Conservation (phyloP, 1,284 basidiomycete genomes). For the Heterobasidion parviporum region DNA sequence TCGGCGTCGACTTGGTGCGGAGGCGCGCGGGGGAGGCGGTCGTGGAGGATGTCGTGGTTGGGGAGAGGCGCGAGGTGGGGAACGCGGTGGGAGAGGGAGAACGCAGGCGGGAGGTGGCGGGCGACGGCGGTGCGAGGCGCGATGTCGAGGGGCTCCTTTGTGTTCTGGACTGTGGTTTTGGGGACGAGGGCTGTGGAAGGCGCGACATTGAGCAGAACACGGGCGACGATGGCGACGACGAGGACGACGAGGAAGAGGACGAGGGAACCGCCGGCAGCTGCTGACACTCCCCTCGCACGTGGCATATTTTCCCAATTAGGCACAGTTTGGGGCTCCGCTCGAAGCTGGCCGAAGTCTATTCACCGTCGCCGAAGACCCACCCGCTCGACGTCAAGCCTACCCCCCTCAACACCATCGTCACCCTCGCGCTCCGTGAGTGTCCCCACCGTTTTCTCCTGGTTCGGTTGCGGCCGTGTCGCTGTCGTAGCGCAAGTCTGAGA, state of each 20-base stretch:
- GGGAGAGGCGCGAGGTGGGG: not conserved
- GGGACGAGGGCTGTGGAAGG: slow-evolving; percentile 35
- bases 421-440: slow-evolving; percentile 24
- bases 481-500: slow-evolving; percentile 5
- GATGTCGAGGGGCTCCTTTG: slow-evolving; percentile 5
- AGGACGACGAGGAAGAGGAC: too few relatives aligned
- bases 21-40: not conserved
- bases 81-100: slow-evolving; percentile 10
- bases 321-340: slow-evolving; percentile 5
- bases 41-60: not conserved
- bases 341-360: not conserved
- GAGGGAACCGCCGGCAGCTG: too few relatives aligned
- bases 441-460: slow-evolving; percentile 8
- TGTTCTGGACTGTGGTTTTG: slow-evolving; percentile 24
- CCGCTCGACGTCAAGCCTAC: slow-evolving; percentile 25
- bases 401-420: slow-evolving; percentile 18
- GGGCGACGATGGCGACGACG: not conserved
- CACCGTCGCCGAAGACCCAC: slow-evolving; percentile 14
- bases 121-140: slow-evolving; percentile 6
- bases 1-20: slow-evolving; percentile 15
- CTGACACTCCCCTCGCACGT: not conserved
- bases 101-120: slow-evolving; percentile 12
- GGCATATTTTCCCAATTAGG: not conserved
- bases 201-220: slow-evolving; percentile 33
- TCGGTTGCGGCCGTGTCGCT: slow-evolving; percentile 5